Evolutionary conservation across 2,329 filamentous ascomycete species (phyloP), one percentile per base, ranked within the genome.

Genomic region (Geosmithia morbida): DNA sequence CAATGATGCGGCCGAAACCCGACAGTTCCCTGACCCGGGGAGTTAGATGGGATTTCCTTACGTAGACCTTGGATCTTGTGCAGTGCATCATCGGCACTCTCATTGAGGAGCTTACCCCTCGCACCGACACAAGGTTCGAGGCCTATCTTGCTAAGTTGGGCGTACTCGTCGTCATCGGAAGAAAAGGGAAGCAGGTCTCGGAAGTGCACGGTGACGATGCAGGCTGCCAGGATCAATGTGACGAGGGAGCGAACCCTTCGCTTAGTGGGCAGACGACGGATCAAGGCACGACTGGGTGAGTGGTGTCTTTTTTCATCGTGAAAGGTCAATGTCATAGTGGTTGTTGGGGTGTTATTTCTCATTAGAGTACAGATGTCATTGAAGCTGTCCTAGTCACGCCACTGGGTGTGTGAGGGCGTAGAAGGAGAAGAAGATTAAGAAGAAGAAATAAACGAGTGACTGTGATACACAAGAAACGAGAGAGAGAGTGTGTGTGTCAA

Each of bases 41-140:
- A n/a, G n/a, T n/a, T n/a, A n/a, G n/a, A n/a, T 43, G 18, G 22
- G 18, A 43, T 19, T 11, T 43, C 22, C 44, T 41, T 39, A 46
- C 37, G n/a, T 53, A 48, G 16, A 44, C 48, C 37, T 52, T 52
- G 33, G 13, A 37, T 6, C 33, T 37, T 37, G 14, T 48, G 42
- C 29, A 61, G 43, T 17, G 56, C 55, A 46, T 60, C 58, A 41
- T 61, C 58, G 17, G 49, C 50, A 43, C 54, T 59, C 8, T 55
- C 41, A 2, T 53, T 53, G 10, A 59, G 51, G 14, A 58, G 44
- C 26, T 52, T 48, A 13, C 56, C 56, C 17, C 59, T 55, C 18
- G 59, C 53, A 2, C 58, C 58, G 30, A 50, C 39, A 48, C 59
- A 61, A n/a, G 29, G 16, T 11, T 46, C 44, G 20, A 39, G 33